phyloP scores from a whole-genome alignment of 2,329 filamentous ascomycete genomes.

The Incumbomyces lentus region DNA sequence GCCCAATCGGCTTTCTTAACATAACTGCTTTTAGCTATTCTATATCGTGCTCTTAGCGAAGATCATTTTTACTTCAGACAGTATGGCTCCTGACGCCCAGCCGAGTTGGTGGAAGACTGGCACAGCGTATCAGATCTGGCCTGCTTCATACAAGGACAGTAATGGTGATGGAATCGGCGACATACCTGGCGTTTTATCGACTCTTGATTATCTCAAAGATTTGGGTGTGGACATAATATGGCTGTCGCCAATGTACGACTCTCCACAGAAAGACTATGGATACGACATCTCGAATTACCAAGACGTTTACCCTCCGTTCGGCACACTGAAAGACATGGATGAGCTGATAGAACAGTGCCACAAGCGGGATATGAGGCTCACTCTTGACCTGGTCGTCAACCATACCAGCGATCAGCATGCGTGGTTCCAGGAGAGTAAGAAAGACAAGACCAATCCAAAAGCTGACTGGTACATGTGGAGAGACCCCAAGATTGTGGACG shows the following conservation, averaged over 20 bases:
- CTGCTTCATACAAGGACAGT: conserved; percentile 27
- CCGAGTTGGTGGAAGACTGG: conserved; percentile 8
- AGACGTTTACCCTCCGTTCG: conserved; percentile 54
- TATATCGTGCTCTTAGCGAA: too few species aligned
- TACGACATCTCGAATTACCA: conserved; percentile 62
- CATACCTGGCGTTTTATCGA: conserved; percentile 24
- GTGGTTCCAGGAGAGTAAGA: conserved; percentile 48
- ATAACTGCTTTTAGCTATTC: too few species aligned
- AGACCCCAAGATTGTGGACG: conserved; percentile 45
- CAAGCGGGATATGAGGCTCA: conserved; percentile 55
- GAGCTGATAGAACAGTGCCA: conserved; percentile 50
- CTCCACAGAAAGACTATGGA: conserved; percentile 56
- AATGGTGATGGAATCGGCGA: conserved; percentile 28
- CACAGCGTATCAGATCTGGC: conserved; percentile 21
- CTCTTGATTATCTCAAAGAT: conserved; percentile 25
- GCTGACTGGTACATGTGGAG: conserved; percentile 59
- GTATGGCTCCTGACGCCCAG: not conserved
- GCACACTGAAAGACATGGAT: conserved; percentile 57
- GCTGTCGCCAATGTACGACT: conserved; percentile 49
- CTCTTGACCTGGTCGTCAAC: conserved; percentile 68
- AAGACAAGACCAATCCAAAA: conserved; percentile 34
- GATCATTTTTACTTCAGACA: not conserved
- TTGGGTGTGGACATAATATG: conserved; percentile 26
- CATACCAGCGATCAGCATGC: conserved; percentile 54
- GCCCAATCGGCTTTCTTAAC: too few species aligned